phyloP scores from a whole-genome alignment of 306 rosid genomes.

The Leucaena leucocephala region DNA sequence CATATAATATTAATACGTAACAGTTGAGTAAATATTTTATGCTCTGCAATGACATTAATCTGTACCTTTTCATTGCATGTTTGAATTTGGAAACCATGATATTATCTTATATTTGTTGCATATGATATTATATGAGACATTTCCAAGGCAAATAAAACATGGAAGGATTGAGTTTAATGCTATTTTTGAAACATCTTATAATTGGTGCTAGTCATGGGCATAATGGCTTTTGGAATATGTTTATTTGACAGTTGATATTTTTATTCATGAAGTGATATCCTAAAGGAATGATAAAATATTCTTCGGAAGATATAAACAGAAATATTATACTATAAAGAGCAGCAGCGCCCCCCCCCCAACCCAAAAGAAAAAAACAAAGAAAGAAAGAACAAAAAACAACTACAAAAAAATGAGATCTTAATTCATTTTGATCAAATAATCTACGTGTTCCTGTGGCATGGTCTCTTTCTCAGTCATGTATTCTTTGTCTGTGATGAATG shows the following conservation, averaged over 20 bases:
- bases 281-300: not conserved
- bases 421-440: not conserved
- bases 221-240: too few relatives aligned
- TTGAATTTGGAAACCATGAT: not conserved
- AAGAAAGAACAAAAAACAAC: not conserved
- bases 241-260: too few relatives aligned
- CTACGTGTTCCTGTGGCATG: not conserved
- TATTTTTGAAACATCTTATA: not conserved
- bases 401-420: not conserved
- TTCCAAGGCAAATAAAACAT: not conserved
- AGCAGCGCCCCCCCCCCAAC: not conserved
- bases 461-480: not conserved
- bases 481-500: constrained; percentile 4
- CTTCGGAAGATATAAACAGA: constrained; percentile 3
- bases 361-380: not conserved
- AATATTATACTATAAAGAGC: not conserved
- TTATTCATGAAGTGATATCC: not conserved
- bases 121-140: not conserved
- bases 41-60: not conserved
- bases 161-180: not conserved
- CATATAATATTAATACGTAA: not conserved
- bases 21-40: not conserved
- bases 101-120: not conserved
- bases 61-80: not conserved
- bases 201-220: not conserved